These are phyloP conservation scores for Mycena rebaudengoi DNA, from an alignment of 768 basidiomycete genomes.

Conservation along the genomic window DNA sequence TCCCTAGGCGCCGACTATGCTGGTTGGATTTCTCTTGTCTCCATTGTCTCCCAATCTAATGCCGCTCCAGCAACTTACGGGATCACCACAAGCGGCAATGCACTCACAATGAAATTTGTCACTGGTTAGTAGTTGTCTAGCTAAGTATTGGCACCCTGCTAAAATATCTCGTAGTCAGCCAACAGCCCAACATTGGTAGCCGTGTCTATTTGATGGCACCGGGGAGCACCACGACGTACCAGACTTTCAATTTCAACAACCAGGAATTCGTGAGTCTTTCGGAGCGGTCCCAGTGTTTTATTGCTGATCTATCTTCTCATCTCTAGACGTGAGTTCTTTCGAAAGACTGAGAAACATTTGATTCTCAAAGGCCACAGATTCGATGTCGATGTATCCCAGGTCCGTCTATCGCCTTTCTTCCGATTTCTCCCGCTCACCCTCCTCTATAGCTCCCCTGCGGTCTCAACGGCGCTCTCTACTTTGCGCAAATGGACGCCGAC, in stretches of 20 bases:
- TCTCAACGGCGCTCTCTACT: conserved; percentile 69
- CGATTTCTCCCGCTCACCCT: not conserved
- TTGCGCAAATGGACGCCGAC: conserved; percentile 66
- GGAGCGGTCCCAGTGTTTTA: not conserved
- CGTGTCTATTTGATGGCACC: conserved; percentile 58
- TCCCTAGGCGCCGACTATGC: not conserved
- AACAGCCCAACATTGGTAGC: conserved; percentile 45
- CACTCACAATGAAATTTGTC: conserved; percentile 55
- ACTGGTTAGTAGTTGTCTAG: conserved; percentile 29
- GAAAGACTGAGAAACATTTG: not conserved
- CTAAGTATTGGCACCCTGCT: not conserved
- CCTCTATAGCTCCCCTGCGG: conserved; percentile 53
- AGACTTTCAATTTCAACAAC: conserved; percentile 60
- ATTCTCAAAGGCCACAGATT: conserved; percentile 40
- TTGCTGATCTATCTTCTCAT: not conserved
- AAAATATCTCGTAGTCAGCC: conserved; percentile 28
- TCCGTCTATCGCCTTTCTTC: not conserved
- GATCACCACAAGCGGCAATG: conserved; percentile 54
- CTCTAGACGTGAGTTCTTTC: conserved; percentile 33
- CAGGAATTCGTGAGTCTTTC: conserved; percentile 52
- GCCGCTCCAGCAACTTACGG: conserved; percentile 57
- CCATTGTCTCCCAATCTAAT: not conserved
- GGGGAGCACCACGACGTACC: conserved; percentile 51
- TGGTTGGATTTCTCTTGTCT: too few species aligned
- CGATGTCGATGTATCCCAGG: conserved; percentile 64